These are phyloP conservation scores for Mrakia hoshinonis DNA, from an alignment of 768 basidiomycete species.

Conservation along the genomic window DNA sequence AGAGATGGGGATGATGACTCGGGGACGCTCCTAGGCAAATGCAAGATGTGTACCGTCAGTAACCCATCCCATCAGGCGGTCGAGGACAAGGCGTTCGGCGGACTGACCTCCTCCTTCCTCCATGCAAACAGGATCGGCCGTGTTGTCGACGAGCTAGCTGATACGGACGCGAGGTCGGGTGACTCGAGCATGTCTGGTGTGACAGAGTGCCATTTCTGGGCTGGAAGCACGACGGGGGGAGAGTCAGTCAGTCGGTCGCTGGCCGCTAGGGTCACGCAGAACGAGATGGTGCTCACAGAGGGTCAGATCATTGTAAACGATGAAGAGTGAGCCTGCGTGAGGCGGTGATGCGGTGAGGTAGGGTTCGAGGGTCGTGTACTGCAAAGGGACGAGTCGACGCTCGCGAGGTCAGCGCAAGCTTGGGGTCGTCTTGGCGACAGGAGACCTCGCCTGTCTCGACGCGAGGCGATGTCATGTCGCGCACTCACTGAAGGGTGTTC, in stretches of 20 bases:
- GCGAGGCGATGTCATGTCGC: background rate
- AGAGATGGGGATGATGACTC: conserved; percentile 24
- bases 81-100: background rate
- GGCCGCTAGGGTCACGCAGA: no score
- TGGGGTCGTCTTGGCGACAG: background rate
- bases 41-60: no score
- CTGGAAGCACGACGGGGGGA: background rate
- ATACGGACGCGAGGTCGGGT: background rate
- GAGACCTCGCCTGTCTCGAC: background rate
- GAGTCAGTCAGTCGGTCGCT: background rate
- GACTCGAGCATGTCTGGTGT: background rate
- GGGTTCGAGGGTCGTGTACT: conserved; percentile 15
- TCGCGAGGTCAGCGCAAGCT: background rate
- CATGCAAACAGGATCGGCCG: conserved; percentile 14
- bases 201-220: conserved; percentile 27
- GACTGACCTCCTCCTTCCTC: conserved; percentile 14
- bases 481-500: background rate
- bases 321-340: conserved; percentile 19
- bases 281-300: conserved; percentile 19
- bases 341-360: background rate
- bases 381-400: background rate
- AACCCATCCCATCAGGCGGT: no score
- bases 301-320: conserved; percentile 27
- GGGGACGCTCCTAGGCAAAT: conserved; percentile 4
- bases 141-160: background rate